Percentiles rank a stretch among this genome's conserved stretches.
Evolutionary conservation across 75 land plant genomes (phyloP).

Genomic region (Picea glauca): DNA sequence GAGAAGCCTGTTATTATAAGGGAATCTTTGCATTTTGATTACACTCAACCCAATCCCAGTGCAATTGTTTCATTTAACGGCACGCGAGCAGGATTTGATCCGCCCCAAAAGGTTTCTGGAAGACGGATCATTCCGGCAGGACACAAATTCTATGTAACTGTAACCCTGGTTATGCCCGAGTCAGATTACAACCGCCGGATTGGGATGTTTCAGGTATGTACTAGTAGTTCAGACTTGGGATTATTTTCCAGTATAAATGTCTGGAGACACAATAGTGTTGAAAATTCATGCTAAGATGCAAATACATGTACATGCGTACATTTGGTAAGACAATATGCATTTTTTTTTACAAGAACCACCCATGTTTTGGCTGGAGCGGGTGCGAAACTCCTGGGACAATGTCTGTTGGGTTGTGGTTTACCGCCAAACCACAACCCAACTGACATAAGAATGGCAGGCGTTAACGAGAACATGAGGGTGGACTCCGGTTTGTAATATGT

Average conservation of each 20-base stretch:
- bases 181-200: slow-evolving; percentile 71
- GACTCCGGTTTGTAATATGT: no score
- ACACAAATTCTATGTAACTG: slow-evolving; percentile 49
- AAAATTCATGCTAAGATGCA: no score
- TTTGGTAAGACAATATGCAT: no score
- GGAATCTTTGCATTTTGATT: slow-evolving; percentile 66
- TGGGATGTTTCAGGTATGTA: slow-evolving; percentile 91
- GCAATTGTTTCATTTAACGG: slow-evolving; percentile 37
- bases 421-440: no score
- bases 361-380: no score
- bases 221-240: background rate
- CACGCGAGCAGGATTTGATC: background rate
- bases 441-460: no score
- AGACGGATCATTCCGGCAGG: slow-evolving; percentile 37
- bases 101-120: background rate
- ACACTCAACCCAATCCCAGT: slow-evolving; percentile 50
- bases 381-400: no score
- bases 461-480: no score
- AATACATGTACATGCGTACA: no score
- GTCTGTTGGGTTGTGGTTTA: no score
- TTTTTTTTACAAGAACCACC: no score
- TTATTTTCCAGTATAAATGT: background rate
- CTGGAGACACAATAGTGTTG: no score
- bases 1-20: slow-evolving; percentile 66
- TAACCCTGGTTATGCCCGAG: slow-evolving; percentile 77